A percentile compares a stretch with the other conserved stretches of the same genome.
Conservation (phyloP, 164 flowering plant species). For the Sextonia rubra region DNA sequence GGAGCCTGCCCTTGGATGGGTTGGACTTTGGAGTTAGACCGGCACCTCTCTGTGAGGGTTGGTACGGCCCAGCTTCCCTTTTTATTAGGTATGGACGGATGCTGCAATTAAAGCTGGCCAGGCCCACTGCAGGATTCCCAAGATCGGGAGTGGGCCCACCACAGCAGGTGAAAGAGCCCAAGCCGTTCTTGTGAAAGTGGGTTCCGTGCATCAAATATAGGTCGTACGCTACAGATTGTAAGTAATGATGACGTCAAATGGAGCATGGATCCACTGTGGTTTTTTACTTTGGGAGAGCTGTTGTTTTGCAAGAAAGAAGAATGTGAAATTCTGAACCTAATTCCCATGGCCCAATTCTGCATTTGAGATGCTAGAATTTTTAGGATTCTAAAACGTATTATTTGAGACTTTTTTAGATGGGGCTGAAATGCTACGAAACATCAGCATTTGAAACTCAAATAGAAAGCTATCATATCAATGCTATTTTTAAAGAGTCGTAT, state of each 20-base stretch:
- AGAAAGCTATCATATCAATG: too few relatives aligned
- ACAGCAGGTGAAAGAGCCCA: not conserved
- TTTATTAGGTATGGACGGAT: not conserved
- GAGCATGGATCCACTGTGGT: not conserved
- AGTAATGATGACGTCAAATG: not conserved
- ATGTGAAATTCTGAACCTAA: not conserved
- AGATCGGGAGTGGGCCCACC: not conserved
- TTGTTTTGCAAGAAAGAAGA: not conserved
- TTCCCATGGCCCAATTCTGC: too few relatives aligned
- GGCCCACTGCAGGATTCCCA: not conserved
- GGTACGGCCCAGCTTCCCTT: too few relatives aligned
- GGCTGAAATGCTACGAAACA: too few relatives aligned
- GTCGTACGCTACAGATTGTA: not conserved
- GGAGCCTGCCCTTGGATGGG: not conserved
- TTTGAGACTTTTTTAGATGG: too few relatives aligned
- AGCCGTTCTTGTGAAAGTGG: not conserved
- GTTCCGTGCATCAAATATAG: not conserved
- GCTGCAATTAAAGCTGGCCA: not conserved
- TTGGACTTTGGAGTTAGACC: not conserved
- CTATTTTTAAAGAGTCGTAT: too few relatives aligned
- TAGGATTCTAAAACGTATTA: too few relatives aligned
- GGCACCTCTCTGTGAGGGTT: not conserved
- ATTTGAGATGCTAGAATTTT: too few relatives aligned
- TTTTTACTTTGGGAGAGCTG: not conserved
- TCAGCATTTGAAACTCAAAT: too few relatives aligned